phyloP scores from a whole-genome alignment of 805 yeast species.

The Jamesozyma jinghongensis region DNA sequence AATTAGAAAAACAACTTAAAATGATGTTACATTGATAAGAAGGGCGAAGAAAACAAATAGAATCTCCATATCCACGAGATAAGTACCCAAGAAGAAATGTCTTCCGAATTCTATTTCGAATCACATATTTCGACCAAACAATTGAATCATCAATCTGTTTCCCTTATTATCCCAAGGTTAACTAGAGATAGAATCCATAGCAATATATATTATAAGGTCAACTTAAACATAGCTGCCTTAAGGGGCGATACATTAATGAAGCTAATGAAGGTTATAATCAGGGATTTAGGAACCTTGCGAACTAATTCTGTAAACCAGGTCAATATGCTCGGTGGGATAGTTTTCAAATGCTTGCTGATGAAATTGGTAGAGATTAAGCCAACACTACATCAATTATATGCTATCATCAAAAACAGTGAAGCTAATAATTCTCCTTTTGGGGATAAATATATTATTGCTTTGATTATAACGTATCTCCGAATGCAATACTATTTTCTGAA shows the following conservation, averaged over 20 bases:
- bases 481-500: constrained; percentile 27
- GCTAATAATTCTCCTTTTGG: constrained; percentile 47
- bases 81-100: too few species aligned
- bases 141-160: constrained; percentile 28
- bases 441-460: constrained; percentile 41
- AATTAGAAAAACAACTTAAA: background rate
- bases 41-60: too few species aligned
- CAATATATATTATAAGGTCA: constrained; percentile 26
- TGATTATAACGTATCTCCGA: constrained; percentile 59
- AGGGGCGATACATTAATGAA: constrained; percentile 25
- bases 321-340: constrained; percentile 26
- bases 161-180: constrained; percentile 26
- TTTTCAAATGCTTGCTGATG: constrained; percentile 52
- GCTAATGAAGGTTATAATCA: constrained; percentile 15
- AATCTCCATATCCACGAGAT: too few species aligned
- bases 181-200: constrained; percentile 26
- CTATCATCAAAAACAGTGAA: constrained; percentile 37
- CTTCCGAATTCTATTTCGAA: constrained; percentile 26
- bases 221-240: constrained; percentile 17
- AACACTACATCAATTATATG: constrained; percentile 19
- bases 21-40: too few species aligned
- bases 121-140: constrained; percentile 23
- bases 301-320: constrained; percentile 9
- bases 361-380: constrained; percentile 76
- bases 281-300: constrained; percentile 22